phyloP scores from a whole-genome alignment of 1,139 yeast species.

The Suhomyces panamericanus region DNA sequence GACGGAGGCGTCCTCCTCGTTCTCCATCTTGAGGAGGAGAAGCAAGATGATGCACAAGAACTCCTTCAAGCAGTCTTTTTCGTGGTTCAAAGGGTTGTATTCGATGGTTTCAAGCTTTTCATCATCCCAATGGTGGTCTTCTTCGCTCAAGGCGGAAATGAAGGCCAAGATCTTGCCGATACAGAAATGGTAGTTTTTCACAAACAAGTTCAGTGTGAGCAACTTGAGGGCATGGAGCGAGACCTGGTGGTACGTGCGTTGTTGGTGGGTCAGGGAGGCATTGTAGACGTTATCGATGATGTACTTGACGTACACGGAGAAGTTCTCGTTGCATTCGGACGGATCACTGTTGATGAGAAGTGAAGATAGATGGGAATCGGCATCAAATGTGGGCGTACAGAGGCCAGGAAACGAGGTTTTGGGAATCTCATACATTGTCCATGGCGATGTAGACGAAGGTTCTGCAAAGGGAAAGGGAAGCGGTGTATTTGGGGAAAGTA shows the following conservation, averaged over 20 bases:
- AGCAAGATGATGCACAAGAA: constrained; percentile 39
- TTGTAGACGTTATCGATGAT: constrained; percentile 34
- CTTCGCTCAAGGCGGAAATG: constrained; percentile 25
- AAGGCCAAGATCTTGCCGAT: constrained; percentile 44
- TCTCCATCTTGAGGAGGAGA: constrained; percentile 37
- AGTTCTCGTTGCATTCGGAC: constrained; percentile 41
- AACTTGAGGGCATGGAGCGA: constrained; percentile 39
- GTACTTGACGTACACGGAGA: constrained; percentile 37
- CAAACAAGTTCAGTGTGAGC: constrained; percentile 41
- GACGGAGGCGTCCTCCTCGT: constrained; percentile 14
- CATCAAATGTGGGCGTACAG: not conserved
- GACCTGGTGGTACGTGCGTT: constrained; percentile 32
- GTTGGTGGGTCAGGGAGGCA: constrained; percentile 13
- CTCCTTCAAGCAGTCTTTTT: constrained; percentile 34
- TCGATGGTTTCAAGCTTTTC: constrained; percentile 19
- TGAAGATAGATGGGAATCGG: constrained; percentile 5
- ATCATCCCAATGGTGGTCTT: not conserved
- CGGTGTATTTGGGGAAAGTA: no score
- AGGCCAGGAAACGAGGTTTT: constrained; percentile 9
- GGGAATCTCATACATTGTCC: constrained; percentile 8
- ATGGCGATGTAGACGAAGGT: not conserved
- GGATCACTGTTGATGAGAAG: constrained; percentile 40
- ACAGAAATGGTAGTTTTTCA: constrained; percentile 39
- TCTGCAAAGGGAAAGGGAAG: no score
- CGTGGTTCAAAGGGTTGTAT: constrained; percentile 20